phyloP scores from a whole-genome alignment of 2,329 filamentous ascomycete genomes.

The Botrytis elliptica region DNA sequence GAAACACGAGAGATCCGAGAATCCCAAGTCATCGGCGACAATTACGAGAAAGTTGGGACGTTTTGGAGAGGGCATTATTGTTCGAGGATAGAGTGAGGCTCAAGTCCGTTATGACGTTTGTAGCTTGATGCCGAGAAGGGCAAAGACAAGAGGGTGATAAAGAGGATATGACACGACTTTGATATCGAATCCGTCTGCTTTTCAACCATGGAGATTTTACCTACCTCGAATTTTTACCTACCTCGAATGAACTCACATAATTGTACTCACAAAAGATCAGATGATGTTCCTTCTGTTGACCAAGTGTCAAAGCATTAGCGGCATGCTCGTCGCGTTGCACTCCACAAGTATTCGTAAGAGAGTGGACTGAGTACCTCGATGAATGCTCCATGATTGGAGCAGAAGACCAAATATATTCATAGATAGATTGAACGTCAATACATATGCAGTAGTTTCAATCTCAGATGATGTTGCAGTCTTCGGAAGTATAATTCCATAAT shows the following conservation, averaged over 20 bases:
- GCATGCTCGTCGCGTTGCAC: neutral
- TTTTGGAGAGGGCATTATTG: conserved; percentile 3
- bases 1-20: conserved; percentile 50
- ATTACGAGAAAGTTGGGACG: conserved; percentile 47
- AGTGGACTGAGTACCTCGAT: neutral
- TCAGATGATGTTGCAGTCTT: neutral
- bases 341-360: neutral
- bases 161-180: neutral
- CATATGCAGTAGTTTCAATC: neutral
- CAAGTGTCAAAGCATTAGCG: neutral
- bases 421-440: neutral
- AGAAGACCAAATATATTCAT: neutral
- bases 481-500: neutral
- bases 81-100: neutral
- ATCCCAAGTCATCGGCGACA: conserved; percentile 38
- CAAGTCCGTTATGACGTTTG: neutral
- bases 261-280: neutral
- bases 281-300: neutral
- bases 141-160: neutral
- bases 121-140: neutral
- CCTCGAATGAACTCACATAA: neutral
- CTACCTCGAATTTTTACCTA: neutral
- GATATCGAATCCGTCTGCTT: neutral
- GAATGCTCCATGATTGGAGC: neutral
- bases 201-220: neutral